Conservation (phyloP, 2,329 filamentous ascomycete genomes). For the Penicillium sp. region DNA sequence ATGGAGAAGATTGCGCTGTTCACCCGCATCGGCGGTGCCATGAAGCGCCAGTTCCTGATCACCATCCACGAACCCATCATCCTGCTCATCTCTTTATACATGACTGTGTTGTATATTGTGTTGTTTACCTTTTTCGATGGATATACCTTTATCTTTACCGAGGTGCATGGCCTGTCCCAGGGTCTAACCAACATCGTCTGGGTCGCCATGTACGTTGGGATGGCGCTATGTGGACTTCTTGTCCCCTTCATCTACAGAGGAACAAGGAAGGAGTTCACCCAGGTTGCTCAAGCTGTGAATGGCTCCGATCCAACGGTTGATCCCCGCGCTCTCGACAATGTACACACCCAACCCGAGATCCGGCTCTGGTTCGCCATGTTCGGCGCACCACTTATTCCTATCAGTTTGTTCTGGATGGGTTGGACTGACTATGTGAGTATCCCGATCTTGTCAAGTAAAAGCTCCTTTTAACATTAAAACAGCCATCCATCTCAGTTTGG, state of each 20-base stretch:
- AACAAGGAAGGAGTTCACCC: constrained; percentile 43
- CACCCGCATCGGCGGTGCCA: constrained; percentile 40
- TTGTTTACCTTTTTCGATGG: constrained; percentile 44
- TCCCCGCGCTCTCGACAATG: constrained; percentile 11
- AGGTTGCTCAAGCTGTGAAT: constrained; percentile 27
- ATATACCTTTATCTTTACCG: constrained; percentile 50
- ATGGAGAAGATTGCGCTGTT: constrained; percentile 42
- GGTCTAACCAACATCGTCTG: constrained; percentile 51
- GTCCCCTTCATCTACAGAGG: constrained; percentile 47
- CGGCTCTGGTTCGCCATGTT: constrained; percentile 54
- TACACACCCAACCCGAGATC: constrained; percentile 47
- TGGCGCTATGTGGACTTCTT: constrained; percentile 36
- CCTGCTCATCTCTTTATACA: constrained; percentile 30
- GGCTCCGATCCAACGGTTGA: constrained; percentile 6
- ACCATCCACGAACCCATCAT: constrained; percentile 46
- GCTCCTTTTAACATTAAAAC: constrained; percentile 22
- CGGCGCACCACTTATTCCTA: constrained; percentile 48
- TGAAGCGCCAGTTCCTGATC: constrained; percentile 50
- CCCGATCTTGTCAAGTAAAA: background rate
- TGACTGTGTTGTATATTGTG: constrained; percentile 36
- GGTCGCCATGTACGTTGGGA: constrained; percentile 46
- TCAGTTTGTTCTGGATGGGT: constrained; percentile 57
- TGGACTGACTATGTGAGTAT: constrained; percentile 44
- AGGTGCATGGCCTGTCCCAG: constrained; percentile 47
- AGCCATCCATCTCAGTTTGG: constrained; percentile 47